Percentiles rank a stretch among this genome's conserved stretches.
phyloP scores from a whole-genome alignment of 495 filamentous ascomycete species.

The Elaphomyces granulatus region DNA sequence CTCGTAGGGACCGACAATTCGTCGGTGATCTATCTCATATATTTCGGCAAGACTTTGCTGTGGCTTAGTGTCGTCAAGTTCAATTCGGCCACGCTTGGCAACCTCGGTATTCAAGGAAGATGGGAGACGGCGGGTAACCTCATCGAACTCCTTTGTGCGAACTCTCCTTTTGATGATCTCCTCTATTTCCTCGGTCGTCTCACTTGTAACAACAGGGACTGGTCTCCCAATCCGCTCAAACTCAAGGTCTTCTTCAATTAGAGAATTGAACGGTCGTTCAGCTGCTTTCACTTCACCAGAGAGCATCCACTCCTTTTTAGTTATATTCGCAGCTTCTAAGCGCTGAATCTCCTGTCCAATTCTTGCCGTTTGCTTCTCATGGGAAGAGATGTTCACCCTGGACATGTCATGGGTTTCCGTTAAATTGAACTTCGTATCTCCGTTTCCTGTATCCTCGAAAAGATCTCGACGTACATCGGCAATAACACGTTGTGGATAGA shows the following conservation, averaged over 20 bases:
- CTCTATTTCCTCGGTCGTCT: slow-evolving; percentile 84
- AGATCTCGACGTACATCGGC: slow-evolving; percentile 79
- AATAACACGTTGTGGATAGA: slow-evolving; percentile 73
- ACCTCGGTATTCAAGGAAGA: slow-evolving; percentile 29
- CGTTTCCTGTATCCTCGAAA: slow-evolving; percentile 58
- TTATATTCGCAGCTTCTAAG: slow-evolving; percentile 77
- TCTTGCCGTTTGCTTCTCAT: slow-evolving; percentile 75
- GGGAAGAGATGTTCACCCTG: slow-evolving; percentile 39
- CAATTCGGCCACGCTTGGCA: slow-evolving; percentile 52
- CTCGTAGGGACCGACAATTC: slow-evolving; percentile 60
- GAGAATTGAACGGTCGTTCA: slow-evolving; percentile 75
- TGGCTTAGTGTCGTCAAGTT: slow-evolving; percentile 76
- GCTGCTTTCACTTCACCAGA: slow-evolving; percentile 74
- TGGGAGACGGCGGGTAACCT: slow-evolving; percentile 73
- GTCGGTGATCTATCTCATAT: slow-evolving; percentile 85
- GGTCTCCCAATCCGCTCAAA: slow-evolving; percentile 96
- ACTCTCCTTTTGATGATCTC: slow-evolving; percentile 91
- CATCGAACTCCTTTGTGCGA: slow-evolving; percentile 81
- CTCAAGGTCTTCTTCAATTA: slow-evolving; percentile 89
- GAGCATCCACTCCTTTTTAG: slow-evolving; percentile 83
- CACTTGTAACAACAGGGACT: slow-evolving; percentile 85
- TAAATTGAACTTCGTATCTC: slow-evolving; percentile 19
- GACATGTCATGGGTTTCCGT: slow-evolving; percentile 14
- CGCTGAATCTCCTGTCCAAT: slow-evolving; percentile 79
- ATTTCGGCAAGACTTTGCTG: slow-evolving; percentile 79